Conservation (phyloP, 768 basidiomycete species). For the Kwoniella dejecticola region DNA sequence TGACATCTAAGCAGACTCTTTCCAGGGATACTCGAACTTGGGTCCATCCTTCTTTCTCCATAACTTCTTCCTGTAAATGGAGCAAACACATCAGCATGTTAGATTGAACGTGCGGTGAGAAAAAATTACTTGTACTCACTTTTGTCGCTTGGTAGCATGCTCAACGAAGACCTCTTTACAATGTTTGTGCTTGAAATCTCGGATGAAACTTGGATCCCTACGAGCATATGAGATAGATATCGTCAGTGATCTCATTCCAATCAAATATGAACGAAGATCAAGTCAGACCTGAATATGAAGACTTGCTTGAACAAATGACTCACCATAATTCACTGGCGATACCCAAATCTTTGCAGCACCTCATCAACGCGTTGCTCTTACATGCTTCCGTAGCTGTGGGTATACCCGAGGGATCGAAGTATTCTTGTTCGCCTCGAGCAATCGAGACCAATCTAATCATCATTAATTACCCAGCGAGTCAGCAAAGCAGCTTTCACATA, state of each 20-base stretch:
- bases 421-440: slow-evolving; percentile 93
- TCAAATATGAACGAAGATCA: no score
- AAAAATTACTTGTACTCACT: slow-evolving; percentile 62
- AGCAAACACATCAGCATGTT: no score
- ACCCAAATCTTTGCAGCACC: slow-evolving; percentile 95
- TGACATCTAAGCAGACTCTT: slow-evolving; percentile 59
- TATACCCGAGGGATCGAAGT: slow-evolving; percentile 86
- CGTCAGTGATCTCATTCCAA: not conserved
- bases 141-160: slow-evolving; percentile 80
- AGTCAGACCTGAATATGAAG: not conserved
- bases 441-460: slow-evolving; percentile 83
- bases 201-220: slow-evolving; percentile 95
- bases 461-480: not conserved
- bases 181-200: slow-evolving; percentile 82
- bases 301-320: slow-evolving; percentile 26
- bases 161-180: slow-evolving; percentile 85
- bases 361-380: slow-evolving; percentile 96
- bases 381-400: slow-evolving; percentile 92
- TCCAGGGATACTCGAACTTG: slow-evolving; percentile 79
- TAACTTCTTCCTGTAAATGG: slow-evolving; percentile 70
- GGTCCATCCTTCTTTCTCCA: slow-evolving; percentile 55
- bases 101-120: not conserved
- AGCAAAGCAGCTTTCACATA: not conserved
- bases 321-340: slow-evolving; percentile 95
- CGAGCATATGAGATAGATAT: not conserved